Evolutionary conservation across 352 stramenopile genomes (phyloP).

Genomic region (Phytophthora kernoviae): DNA sequence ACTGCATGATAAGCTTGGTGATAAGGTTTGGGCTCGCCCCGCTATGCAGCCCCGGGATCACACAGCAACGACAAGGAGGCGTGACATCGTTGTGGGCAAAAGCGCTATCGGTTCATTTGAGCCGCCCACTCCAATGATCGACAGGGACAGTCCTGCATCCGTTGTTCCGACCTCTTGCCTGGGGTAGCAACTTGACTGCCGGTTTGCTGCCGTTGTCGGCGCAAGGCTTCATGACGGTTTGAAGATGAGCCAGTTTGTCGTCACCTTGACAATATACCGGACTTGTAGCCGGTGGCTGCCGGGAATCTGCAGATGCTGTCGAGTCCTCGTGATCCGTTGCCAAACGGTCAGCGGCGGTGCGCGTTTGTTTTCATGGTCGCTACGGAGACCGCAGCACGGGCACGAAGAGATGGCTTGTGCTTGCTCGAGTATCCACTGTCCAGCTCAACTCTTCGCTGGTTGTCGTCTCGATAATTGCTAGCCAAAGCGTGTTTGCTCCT

Average conservation of each 20-base stretch:
- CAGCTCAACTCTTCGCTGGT: neutral
- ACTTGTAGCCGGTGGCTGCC: neutral
- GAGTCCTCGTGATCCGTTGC: neutral
- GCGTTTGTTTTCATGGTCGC: too few relatives aligned
- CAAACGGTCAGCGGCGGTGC: too few relatives aligned
- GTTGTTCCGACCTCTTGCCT: slow-evolving; percentile 5
- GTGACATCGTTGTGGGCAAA: neutral
- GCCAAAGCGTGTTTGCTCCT: slow-evolving; percentile 4
- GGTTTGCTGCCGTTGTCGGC: neutral
- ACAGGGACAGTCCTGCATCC: slow-evolving; percentile 10
- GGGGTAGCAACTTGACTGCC: neutral
- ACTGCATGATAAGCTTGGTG: neutral
- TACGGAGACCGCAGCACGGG: too few relatives aligned
- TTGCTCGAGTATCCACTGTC: neutral
- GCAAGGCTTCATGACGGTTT: neutral
- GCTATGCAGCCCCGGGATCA: neutral
- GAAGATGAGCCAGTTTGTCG: neutral
- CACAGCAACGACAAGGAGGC: neutral
- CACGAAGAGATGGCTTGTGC: neutral
- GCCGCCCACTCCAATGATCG: too few relatives aligned
- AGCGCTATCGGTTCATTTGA: neutral
- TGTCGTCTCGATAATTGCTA: slow-evolving; percentile 1
- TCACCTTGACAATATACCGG: neutral
- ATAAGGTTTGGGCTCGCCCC: neutral
- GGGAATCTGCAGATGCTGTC: neutral